A percentile compares a stretch with the other conserved stretches of the same genome.
Conservation (phyloP, 2,329 filamentous ascomycete species). For the Zymoseptoria tritici region DNA sequence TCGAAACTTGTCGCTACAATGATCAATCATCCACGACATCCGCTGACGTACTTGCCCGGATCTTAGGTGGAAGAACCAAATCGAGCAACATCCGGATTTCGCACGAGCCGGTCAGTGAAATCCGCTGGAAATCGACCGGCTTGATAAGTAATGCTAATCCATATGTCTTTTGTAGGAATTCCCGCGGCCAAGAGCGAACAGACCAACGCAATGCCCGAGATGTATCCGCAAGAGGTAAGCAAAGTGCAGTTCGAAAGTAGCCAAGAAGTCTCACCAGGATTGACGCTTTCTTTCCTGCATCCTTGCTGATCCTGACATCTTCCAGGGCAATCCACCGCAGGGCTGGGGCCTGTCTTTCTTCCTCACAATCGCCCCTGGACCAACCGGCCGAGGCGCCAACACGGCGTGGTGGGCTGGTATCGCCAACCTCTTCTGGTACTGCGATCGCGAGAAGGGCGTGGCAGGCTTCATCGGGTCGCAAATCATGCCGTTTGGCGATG, state of each 20-base stretch:
- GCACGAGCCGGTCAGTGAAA: constrained; percentile 18
- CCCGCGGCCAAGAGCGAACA: constrained; percentile 28
- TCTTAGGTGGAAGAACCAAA: constrained; percentile 52
- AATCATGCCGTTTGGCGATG: constrained; percentile 32
- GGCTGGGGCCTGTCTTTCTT: constrained; percentile 53
- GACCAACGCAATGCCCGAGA: constrained; percentile 36
- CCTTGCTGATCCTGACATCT: background rate
- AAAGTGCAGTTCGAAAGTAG: background rate
- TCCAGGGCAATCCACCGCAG: constrained; percentile 45
- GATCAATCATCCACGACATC: constrained; percentile 37
- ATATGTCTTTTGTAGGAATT: constrained; percentile 9
- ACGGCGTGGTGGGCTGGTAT: constrained; percentile 32
- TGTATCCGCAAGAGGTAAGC: background rate
- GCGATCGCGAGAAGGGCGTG: constrained; percentile 32
- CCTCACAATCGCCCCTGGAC: constrained; percentile 28
- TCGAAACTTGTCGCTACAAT: constrained; percentile 33
- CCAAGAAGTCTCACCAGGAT: too few species aligned
- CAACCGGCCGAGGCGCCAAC: constrained; percentile 29
- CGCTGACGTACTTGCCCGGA: constrained; percentile 48
- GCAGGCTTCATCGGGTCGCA: constrained; percentile 33
- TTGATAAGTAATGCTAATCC: background rate
- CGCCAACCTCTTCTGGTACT: constrained; percentile 32
- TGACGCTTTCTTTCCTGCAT: background rate
- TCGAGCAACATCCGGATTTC: constrained; percentile 30
- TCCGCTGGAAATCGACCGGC: background rate